Evolutionary conservation across 305 asterid genomes (phyloP).

Genomic region (Rubia balearica): DNA sequence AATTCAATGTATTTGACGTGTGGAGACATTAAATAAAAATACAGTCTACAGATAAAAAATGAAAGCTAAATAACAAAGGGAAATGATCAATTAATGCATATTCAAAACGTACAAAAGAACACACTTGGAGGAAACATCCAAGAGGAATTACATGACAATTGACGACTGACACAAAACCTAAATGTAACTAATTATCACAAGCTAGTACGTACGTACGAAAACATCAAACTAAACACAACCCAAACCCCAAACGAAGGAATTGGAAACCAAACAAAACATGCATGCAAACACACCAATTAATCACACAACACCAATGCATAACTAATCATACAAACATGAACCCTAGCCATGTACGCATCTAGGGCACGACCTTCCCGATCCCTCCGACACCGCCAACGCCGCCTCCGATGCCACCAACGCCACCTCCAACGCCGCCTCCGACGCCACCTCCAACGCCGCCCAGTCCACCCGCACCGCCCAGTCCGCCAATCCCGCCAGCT

Average conservation of each 20-base stretch:
- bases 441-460: slow-evolving; percentile 21
- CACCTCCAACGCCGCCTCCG: slow-evolving; percentile 12
- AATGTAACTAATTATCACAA: not conserved
- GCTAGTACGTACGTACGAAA: not conserved
- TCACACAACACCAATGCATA: not conserved
- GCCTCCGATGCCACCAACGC: slow-evolving; percentile 8
- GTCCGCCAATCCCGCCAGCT: slow-evolving; percentile 21
- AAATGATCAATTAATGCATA: not conserved
- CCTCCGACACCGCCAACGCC: slow-evolving; percentile 17
- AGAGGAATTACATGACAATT: not conserved
- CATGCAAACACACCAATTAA: not conserved
- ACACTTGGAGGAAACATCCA: not conserved
- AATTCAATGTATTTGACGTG: too few relatives aligned
- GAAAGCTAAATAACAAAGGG: not conserved
- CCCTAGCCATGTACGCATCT: not conserved
- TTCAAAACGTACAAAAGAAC: not conserved
- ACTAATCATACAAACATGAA: not conserved
- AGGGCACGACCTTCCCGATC: slow-evolving; percentile 21
- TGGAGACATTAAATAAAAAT: too few relatives aligned
- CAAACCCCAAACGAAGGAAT: not conserved
- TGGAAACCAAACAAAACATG: not conserved
- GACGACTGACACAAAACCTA: not conserved
- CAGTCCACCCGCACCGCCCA: slow-evolving; percentile 34
- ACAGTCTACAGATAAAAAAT: not conserved
- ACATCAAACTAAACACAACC: not conserved